Conservation (phyloP, 2,329 filamentous ascomycete species). For the Diplodia intermedia region DNA sequence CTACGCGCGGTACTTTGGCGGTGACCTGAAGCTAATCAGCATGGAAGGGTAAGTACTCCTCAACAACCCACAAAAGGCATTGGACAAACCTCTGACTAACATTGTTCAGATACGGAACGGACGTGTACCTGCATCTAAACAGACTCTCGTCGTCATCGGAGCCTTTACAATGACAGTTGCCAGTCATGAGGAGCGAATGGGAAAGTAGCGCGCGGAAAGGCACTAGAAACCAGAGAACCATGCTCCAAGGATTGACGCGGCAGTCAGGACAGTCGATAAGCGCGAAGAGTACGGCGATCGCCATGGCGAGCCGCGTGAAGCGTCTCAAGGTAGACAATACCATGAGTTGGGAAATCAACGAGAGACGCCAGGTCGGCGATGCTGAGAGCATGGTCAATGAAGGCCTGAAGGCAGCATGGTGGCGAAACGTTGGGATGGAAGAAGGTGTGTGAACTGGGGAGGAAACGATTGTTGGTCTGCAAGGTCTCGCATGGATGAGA, state of each 20-base stretch:
- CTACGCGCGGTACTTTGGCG: slow-evolving; percentile 96
- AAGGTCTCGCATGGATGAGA: background rate
- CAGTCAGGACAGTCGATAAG: slow-evolving; percentile 36
- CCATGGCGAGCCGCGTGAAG: slow-evolving; percentile 58
- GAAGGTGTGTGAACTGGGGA: slow-evolving; percentile 19
- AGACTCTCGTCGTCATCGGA: slow-evolving; percentile 93
- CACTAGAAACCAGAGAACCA: slow-evolving; percentile 41
- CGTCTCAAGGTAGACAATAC: slow-evolving; percentile 67
- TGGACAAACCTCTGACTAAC: slow-evolving; percentile 5
- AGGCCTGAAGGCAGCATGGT: slow-evolving; percentile 46
- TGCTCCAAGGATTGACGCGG: slow-evolving; percentile 68
- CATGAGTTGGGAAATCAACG: slow-evolving; percentile 71
- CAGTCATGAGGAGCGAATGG: slow-evolving; percentile 81
- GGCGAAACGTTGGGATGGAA: slow-evolving; percentile 58
- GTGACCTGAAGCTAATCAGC: slow-evolving; percentile 95
- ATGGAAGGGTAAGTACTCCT: slow-evolving; percentile 86
- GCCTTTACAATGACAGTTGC: slow-evolving; percentile 90
- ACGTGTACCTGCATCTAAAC: slow-evolving; percentile 98
- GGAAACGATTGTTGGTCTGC: background rate
- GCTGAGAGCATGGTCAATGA: slow-evolving; percentile 75
- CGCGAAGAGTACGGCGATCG: slow-evolving; percentile 36
- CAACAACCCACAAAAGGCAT: background rate
- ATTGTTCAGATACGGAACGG: slow-evolving; percentile 81
- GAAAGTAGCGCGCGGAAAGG: slow-evolving; percentile 46
- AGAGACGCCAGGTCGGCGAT: slow-evolving; percentile 90